Evolutionary conservation across 1,284 basidiomycete genomes (phyloP).

Genomic region (Farysia itapuensis): DNA sequence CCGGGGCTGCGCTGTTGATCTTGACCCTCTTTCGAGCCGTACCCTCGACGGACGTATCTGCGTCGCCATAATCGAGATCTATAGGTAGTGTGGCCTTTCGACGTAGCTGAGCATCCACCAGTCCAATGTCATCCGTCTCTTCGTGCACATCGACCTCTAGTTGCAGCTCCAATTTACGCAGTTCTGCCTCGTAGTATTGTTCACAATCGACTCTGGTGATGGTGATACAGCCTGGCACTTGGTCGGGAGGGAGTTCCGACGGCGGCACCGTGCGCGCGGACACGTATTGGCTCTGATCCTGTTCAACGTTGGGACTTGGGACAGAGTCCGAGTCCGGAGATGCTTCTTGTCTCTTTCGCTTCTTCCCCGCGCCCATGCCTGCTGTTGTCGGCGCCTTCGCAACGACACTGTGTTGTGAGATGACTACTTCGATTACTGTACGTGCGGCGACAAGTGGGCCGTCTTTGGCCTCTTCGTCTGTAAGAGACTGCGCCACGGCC

Average conservation of each 20-base stretch:
- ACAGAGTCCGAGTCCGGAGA: too few species aligned
- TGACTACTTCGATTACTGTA: too few species aligned
- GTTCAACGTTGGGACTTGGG: too few species aligned
- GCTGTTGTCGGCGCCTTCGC: too few species aligned
- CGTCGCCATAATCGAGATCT: neutral
- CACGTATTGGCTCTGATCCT: too few species aligned
- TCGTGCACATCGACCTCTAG: neutral
- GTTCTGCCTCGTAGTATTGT: conserved; percentile 1
- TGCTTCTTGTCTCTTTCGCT: too few species aligned
- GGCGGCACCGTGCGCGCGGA: neutral
- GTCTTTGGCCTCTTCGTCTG: too few species aligned
- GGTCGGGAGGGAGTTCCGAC: neutral
- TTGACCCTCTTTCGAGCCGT: neutral
- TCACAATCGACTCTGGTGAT: neutral
- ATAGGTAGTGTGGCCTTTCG: neutral
- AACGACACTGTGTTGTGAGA: too few species aligned
- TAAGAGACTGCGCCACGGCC: too few species aligned
- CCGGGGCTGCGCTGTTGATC: too few species aligned
- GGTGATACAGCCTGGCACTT: neutral
- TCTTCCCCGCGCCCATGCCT: too few species aligned
- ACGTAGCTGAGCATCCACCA: neutral
- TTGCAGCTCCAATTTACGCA: neutral
- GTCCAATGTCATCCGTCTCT: neutral
- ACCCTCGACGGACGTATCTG: neutral
- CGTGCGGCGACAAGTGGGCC: too few species aligned